Conservation (phyloP, 768 basidiomycete species). For the Trametes cinnabarina region DNA sequence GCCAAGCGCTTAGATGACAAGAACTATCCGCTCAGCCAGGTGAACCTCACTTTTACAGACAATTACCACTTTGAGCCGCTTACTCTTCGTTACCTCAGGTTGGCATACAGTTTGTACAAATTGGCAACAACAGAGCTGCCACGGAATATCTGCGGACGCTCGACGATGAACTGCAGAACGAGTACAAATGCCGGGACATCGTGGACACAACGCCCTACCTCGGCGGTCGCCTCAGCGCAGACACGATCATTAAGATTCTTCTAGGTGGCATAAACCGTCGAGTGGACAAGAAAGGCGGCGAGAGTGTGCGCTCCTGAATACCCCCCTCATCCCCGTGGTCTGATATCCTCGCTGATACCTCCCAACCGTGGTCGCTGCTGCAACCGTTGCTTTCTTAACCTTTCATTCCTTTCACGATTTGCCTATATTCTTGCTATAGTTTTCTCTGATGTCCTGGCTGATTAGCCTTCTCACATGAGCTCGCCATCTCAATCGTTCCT, state of each 20-base stretch:
- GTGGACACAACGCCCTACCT: constrained; percentile 65
- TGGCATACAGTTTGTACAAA: constrained; percentile 72
- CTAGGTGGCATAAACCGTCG: constrained; percentile 65
- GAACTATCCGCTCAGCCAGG: constrained; percentile 52
- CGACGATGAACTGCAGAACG: constrained; percentile 51
- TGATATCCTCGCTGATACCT: too few relatives aligned
- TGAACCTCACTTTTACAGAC: constrained; percentile 25
- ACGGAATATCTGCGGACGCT: constrained; percentile 48
- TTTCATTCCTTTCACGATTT: too few relatives aligned
- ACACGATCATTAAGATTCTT: constrained; percentile 58
- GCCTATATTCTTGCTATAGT: too few relatives aligned
- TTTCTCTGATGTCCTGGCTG: too few relatives aligned
- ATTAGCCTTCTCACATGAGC: too few relatives aligned
- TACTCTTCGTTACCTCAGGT: constrained; percentile 37
- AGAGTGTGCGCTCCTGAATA: not conserved
- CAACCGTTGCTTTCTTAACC: too few relatives aligned
- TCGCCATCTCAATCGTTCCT: not conserved
- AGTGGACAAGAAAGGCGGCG: constrained; percentile 36
- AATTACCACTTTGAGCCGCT: too few relatives aligned
- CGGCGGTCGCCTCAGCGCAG: constrained; percentile 42
- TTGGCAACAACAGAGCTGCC: constrained; percentile 48
- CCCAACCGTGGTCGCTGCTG: too few relatives aligned
- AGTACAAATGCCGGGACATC: constrained; percentile 56
- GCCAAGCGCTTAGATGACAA: constrained; percentile 52
- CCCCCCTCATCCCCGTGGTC: not conserved